Base-by-base conservation (phyloP, 1,284 basidiomycete genomes). In the Coniferiporia weirii region DNA sequence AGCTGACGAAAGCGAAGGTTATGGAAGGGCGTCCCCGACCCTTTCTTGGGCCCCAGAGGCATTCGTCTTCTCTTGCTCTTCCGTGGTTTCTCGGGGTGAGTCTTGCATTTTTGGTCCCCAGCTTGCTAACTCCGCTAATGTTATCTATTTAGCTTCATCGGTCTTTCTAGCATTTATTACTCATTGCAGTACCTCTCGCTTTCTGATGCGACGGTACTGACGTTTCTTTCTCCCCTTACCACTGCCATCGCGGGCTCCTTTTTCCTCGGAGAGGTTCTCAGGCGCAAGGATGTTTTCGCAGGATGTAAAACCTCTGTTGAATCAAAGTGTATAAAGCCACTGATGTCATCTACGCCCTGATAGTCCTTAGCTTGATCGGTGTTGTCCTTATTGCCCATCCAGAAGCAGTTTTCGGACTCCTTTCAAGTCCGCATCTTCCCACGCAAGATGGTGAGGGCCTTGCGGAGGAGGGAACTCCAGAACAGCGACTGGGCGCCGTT, bases 131-230 rank as follows among this genome's bases (percentile, higher is more conserved):
- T 13, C 48, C n/a, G 35, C 3, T 36, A 8, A 45, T 19, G 32
- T 43, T 40, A 20, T 13, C 32, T 44, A 3, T 32, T 1, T 64
- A 84, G 82, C 13, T 86, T 85, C 65, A 75, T 84, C 60, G 83
- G 81, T 0, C 73, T 89, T n/a, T 83, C 81, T 62, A 83, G 79
- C 27, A 73, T 83, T 1, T 93, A 92, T 69, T 87, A 83, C 67
- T 81, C 85, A 1, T 72, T 92, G 10, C 77, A 84, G 61, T 85
- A 81, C 63, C 76, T 89, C 27, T 83, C 85, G 0, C 74, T 93
- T 0, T 87, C 86, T 12, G 91, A 93, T 67, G 82, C 87, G 0
- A 86, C 84, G 0, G 86, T 90, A 13, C 75, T 94, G 53, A 84
- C 84, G 0, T 93, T 93, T 72, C 76, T 95, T 6, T 71, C 80